Evolutionary conservation across 2,329 filamentous ascomycete species (phyloP).

Genomic region (Pyrenochaeta sp.): DNA sequence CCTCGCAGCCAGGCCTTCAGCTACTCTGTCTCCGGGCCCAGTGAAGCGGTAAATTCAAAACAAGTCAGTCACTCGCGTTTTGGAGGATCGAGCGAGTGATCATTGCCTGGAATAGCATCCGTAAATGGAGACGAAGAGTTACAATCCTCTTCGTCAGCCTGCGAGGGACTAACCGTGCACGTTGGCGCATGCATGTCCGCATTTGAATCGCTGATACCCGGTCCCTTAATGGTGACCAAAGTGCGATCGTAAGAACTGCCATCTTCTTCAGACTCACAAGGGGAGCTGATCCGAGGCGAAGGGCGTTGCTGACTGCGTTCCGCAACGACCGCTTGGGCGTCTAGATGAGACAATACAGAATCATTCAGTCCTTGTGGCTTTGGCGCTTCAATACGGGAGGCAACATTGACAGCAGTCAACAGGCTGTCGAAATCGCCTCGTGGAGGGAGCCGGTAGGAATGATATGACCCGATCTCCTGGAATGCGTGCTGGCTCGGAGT

Average conservation of each 20-base stretch:
- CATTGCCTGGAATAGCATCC: not conserved
- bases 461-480: slow-evolving; percentile 2
- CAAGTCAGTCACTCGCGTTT: not conserved
- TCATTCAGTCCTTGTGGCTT: slow-evolving; percentile 31
- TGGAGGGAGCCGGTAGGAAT: slow-evolving; percentile 11
- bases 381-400: slow-evolving; percentile 35
- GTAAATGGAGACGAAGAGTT: not conserved
- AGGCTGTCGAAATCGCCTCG: slow-evolving; percentile 27
- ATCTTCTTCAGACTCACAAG: not conserved
- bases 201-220: slow-evolving; percentile 1
- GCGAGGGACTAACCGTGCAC: slow-evolving; percentile 2
- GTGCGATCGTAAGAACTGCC: not conserved
- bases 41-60: not conserved
- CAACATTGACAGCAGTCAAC: slow-evolving; percentile 36
- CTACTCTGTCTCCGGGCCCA: slow-evolving; percentile 4
- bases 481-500: not conserved
- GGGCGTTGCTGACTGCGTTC: slow-evolving; percentile 18
- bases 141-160: not conserved
- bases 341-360: slow-evolving; percentile 30
- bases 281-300: slow-evolving; percentile 1
- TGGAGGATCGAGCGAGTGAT: not conserved
- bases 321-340: slow-evolving; percentile 26
- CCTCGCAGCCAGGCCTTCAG: slow-evolving; percentile 1
- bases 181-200: not conserved
- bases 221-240: not conserved